These are phyloP conservation scores for Fusarium sp. DNA, from an alignment of 2,329 filamentous ascomycete species.

Conservation along the genomic window DNA sequence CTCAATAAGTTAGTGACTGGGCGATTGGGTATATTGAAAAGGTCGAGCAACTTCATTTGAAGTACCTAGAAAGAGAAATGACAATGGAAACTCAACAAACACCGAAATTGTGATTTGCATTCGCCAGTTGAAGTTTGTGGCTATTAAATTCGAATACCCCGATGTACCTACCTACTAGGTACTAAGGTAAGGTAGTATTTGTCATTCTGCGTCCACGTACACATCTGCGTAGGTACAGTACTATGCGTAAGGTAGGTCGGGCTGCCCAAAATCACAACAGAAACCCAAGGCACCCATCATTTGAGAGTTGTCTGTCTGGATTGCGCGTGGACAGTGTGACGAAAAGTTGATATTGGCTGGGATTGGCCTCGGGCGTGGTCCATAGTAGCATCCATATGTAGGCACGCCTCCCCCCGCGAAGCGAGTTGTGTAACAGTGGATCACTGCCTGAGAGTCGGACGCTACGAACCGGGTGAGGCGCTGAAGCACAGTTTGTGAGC, in stretches of 20 bases:
- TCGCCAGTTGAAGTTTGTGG: conserved; percentile 5
- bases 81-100: background rate
- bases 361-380: no score
- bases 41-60: background rate
- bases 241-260: no score
- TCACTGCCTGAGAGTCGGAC: background rate
- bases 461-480: conserved; percentile 10
- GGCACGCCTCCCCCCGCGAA: background rate
- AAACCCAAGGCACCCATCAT: conserved; percentile 3
- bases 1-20: background rate
- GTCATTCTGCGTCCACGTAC: conserved; percentile 3
- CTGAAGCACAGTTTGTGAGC: conserved; percentile 17
- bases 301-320: background rate
- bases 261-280: background rate
- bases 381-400: no score
- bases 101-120: conserved; percentile 1
- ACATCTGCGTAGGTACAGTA: no score
- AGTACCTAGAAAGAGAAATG: background rate
- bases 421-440: conserved; percentile 30
- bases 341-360: background rate
- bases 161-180: no score
- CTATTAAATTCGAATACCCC: conserved; percentile 20
- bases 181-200: background rate
- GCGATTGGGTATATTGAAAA: background rate
- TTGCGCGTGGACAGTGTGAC: conserved; percentile 20